Evolutionary conservation across 176 grass and related monocot genomes (phyloP), one percentile per base, ranked within the genome.

Genomic region (Lolium multiflorum): DNA sequence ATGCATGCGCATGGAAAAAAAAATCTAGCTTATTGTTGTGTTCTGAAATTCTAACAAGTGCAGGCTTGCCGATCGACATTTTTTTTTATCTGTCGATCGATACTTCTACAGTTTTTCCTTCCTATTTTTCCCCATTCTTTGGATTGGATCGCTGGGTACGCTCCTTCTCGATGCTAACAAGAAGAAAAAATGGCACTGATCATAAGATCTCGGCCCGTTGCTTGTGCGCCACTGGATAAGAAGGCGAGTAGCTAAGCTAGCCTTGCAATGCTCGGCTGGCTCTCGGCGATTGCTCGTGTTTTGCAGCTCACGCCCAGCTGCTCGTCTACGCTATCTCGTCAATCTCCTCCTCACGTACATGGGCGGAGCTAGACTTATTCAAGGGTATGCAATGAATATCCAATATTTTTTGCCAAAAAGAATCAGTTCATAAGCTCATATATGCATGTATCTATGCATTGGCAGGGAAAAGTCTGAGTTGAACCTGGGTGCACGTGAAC

Each of bases 171-270:
- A 43, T 0, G 41, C 41, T 7, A 43, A 26, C n/a, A 3, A 63
- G 25, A 49, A 12, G 16, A 7, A 35, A 35, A 35, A 35, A 35
- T 35, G 31, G 31, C 31, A 35, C 31, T 46, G 35, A 50, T 61
- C 37, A 49, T 28, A 60, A 11, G 24, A 50, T 11, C 41, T 35
- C 48, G 48, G 8, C 58, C 58, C 16, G 50, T 79, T 10, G 69
- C 70, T 57, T 70, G 37, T 3, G 84, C 69, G 81, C 65, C 73
- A 77, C 73, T 67, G 75, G 87, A 84, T 64, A 73, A 43, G 62
- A 25, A n/a, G 41, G 48, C 48, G 48, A 2, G 11, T 2, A 12
- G 11, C 48, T 50, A 43, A 21, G 39, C 68, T 67, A 38, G 62
- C 25, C 64, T 64, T 80, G 35, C 66, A 76, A 84, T 56, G 66